Evolutionary conservation across 176 grass and related monocot species (phyloP), one percentile per base, ranked within the genome.

Genomic region (Melocanna baccifera): DNA sequence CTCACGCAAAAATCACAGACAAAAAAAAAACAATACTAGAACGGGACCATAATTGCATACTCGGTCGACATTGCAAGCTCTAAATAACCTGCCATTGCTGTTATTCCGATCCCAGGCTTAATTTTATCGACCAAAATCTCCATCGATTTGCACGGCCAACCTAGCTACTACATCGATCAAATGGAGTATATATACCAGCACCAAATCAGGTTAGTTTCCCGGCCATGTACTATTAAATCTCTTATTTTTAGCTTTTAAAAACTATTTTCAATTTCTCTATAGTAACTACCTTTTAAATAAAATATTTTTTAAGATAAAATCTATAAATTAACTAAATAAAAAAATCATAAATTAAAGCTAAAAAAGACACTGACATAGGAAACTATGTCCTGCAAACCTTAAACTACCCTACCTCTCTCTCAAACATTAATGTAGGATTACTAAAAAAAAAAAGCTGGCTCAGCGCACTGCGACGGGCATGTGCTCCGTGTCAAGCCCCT

Each of bases 401-500:
- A 66, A 66, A 36, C 28, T 18, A 26, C 6, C 12, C 25, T 0
- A 2, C 4, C 13, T 62, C 22, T 41, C 30, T 83, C 53, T 69
- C 28, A 10, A 58, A 58, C 22, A 23, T 1, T 58, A 58, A 23
- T 36, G 34, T 36, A 36, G 39, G 39, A 7, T 6, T 40, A 40
- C 39, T 7, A 40, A 40, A 42, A 42, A 40, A 40, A 42, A 42
- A 61, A 58, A 13, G 23, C 4, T 26, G 14, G 45, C 12, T 47
- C 45, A 14, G 85, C 20, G 26, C 46, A 73, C 70, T 20, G 71
- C 23, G 43, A 77, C 37, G 78, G 66, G 41, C 84, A 83, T 79
- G 84, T 83, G 89, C 84, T 83, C 19, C 84, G 84, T 87, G 84
- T 90, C 88, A 87, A 83, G 12, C 57, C 79, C 74, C 59, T 83